A percentile compares a stretch with the other conserved stretches of the same genome.
Evolutionary conservation across 129 eudicot species (phyloP).

Genomic region (Pittosporum tobira): DNA sequence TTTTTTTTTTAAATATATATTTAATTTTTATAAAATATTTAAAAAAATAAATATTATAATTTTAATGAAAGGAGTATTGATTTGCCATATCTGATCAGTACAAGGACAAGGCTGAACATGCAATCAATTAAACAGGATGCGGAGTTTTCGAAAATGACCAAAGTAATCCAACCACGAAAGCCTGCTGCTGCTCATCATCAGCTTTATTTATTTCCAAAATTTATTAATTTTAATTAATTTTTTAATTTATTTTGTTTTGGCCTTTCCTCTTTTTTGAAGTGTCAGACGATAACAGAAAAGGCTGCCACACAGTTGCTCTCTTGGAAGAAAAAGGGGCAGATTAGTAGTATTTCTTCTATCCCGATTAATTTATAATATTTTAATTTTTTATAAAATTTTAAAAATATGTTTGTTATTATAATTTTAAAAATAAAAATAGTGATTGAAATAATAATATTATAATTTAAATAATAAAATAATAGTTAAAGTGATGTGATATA

Average conservation of each 20-base stretch:
- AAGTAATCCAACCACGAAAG: slow-evolving; percentile 34
- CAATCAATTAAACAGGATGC: slow-evolving; percentile 11
- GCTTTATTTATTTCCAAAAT: slow-evolving; percentile 22
- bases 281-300: slow-evolving; percentile 48
- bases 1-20: too few species aligned
- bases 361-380: too few species aligned
- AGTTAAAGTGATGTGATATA: too few species aligned
- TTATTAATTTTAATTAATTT: slow-evolving; percentile 3
- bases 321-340: slow-evolving; percentile 36
- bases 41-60: not conserved
- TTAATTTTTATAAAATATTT: too few species aligned
- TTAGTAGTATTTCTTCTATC: too few species aligned
- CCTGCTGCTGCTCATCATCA: slow-evolving; percentile 33
- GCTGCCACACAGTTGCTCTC: slow-evolving; percentile 45
- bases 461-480: too few species aligned
- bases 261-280: slow-evolving; percentile 10
- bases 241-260: slow-evolving; percentile 12
- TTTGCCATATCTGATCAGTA: not conserved
- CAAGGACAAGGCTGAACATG: slow-evolving; percentile 22
- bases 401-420: too few species aligned
- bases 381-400: too few species aligned
- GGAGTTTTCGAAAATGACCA: slow-evolving; percentile 46
- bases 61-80: not conserved
- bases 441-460: too few species aligned
- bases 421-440: too few species aligned